Evolutionary conservation across 129 eudicot species (phyloP).

Genomic region (Pseudognaphalium luteoalbum): DNA sequence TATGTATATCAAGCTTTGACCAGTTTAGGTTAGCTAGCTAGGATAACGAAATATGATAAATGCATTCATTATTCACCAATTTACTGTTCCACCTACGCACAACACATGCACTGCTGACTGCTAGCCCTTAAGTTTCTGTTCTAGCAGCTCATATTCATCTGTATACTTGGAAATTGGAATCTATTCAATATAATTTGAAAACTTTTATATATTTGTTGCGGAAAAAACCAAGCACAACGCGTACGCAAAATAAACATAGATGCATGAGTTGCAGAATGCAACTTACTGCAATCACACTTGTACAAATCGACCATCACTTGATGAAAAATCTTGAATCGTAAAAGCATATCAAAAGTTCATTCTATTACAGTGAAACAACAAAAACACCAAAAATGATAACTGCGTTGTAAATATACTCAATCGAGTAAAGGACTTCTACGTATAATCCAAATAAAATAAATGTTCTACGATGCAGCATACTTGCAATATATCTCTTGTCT

Average conservation of each 20-base stretch:
- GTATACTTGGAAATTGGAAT: not conserved
- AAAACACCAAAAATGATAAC: not conserved
- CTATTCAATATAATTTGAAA: not conserved
- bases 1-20: not conserved
- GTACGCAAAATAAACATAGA: too few species aligned
- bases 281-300: not conserved
- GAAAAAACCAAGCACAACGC: too few species aligned
- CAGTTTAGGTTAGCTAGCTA: not conserved
- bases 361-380: not conserved
- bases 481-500: not conserved
- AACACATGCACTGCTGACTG: conserved; percentile 11
- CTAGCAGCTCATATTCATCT: not conserved
- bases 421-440: not conserved
- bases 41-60: conserved; percentile 5
- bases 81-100: conserved; percentile 8
- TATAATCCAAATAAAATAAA: not conserved
- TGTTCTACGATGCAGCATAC: not conserved
- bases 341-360: not conserved
- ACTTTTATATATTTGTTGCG: too few species aligned
- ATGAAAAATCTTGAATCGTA: not conserved
- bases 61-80: conserved; percentile 9
- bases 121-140: not conserved
- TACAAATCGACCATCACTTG: not conserved
- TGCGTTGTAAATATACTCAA: not conserved
- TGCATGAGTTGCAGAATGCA: too few species aligned